phyloP scores from a whole-genome alignment of 495 filamentous ascomycete species.

The Aspergillus saccharolyticus region DNA sequence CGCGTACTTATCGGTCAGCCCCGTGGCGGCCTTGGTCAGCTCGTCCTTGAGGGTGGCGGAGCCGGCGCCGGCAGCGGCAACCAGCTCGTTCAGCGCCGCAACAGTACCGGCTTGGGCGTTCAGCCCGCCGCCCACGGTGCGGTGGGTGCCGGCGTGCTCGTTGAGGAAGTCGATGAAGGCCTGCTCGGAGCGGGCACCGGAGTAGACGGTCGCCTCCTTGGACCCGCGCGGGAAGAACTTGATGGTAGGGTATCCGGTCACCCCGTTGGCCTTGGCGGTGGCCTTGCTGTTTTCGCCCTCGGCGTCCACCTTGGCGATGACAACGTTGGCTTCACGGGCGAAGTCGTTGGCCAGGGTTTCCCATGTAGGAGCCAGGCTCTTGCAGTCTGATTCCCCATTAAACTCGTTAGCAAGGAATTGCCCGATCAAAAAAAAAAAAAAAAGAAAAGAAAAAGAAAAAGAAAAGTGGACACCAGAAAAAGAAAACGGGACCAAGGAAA shows the following conservation, averaged over 20 bases:
- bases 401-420: too few species aligned
- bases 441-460: too few species aligned
- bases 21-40: slow-evolving; percentile 62
- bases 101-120: slow-evolving; percentile 79
- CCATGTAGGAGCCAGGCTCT: slow-evolving; percentile 85
- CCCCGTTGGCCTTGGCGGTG: slow-evolving; percentile 68
- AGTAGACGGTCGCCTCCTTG: slow-evolving; percentile 65
- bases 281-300: slow-evolving; percentile 79
- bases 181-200: slow-evolving; percentile 70
- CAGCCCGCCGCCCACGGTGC: slow-evolving; percentile 74
- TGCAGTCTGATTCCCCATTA: too few species aligned
- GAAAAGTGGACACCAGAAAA: too few species aligned
- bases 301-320: slow-evolving; percentile 93
- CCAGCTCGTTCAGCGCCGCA: slow-evolving; percentile 65
- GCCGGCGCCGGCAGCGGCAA: slow-evolving; percentile 58
- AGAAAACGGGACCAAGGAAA: slow-evolving; percentile 4
- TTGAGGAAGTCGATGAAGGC: slow-evolving; percentile 82
- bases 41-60: slow-evolving; percentile 55
- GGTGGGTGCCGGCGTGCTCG: slow-evolving; percentile 82
- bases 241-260: slow-evolving; percentile 90
- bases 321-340: slow-evolving; percentile 64
- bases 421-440: too few species aligned
- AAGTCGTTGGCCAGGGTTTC: slow-evolving; percentile 84
- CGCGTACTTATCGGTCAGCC: slow-evolving; percentile 75
- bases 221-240: slow-evolving; percentile 95